Conservation (phyloP, 192 early-diverging fungal species). For the Spizellomyces sp. region DNA sequence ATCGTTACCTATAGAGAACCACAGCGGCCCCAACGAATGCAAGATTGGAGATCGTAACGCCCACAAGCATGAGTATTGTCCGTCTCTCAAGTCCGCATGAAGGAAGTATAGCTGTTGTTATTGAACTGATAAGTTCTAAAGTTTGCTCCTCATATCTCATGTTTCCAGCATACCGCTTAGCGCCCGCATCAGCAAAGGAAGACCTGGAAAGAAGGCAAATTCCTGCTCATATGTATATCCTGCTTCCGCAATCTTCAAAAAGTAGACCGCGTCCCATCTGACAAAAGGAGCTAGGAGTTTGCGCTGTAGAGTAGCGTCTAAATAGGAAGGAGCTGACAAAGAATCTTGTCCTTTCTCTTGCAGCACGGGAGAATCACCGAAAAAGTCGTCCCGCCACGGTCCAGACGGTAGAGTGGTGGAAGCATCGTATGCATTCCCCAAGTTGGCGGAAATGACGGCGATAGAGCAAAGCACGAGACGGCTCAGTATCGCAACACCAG, state of each 20-base stretch:
- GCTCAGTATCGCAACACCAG: not conserved
- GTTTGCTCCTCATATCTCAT: not conserved
- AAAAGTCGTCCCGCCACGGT: no score
- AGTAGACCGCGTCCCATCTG: slow-evolving; percentile 92
- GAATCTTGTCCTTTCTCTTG: no score
- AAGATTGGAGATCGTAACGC: slow-evolving; percentile 73
- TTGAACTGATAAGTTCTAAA: no score
- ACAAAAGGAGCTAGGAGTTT: slow-evolving; percentile 52
- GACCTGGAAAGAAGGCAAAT: slow-evolving; percentile 85
- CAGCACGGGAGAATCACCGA: no score
- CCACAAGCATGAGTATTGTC: slow-evolving; percentile 29
- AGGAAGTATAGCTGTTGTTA: not conserved
- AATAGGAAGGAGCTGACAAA: no score
- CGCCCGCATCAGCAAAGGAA: slow-evolving; percentile 67
- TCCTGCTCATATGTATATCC: slow-evolving; percentile 88
- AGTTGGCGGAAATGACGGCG: not conserved
- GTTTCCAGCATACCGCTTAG: slow-evolving; percentile 33
- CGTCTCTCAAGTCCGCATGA: not conserved
- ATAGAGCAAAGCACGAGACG: not conserved
- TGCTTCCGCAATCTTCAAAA: slow-evolving; percentile 70
- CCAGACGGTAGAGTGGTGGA: not conserved
- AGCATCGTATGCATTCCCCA: slow-evolving; percentile 3
- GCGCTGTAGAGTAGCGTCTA: no score
- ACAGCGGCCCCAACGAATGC: slow-evolving; percentile 75
- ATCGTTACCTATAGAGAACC: slow-evolving; percentile 65